Percentiles rank a stretch among this genome's conserved stretches.
Evolutionary conservation across 371 early-diverging fungal species (phyloP).

Genomic region (Mucor mucedo): DNA sequence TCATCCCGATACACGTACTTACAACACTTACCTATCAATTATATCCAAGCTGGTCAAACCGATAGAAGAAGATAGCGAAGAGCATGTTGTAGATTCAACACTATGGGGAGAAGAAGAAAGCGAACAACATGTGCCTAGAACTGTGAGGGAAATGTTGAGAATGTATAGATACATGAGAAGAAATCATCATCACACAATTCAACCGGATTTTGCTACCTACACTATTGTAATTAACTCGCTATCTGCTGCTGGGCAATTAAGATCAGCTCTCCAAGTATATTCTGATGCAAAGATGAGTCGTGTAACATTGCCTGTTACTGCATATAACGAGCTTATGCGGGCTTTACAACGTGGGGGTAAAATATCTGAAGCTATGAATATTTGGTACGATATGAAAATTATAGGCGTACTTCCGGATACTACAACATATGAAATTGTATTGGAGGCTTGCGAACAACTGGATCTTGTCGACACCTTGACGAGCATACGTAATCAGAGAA

Average conservation of each 20-base stretch:
- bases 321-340: conserved; percentile 39
- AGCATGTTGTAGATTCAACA: background rate
- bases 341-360: conserved; percentile 30
- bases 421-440: conserved; percentile 37
- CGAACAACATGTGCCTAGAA: conserved; percentile 4
- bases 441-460: conserved; percentile 47
- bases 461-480: conserved; percentile 37
- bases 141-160: conserved; percentile 26
- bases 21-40: conserved; percentile 39
- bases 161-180: conserved; percentile 37
- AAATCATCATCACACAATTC: conserved; percentile 8
- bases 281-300: conserved; percentile 36
- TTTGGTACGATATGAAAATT: conserved; percentile 52
- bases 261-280: conserved; percentile 43
- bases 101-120: conserved; percentile 10
- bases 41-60: conserved; percentile 26
- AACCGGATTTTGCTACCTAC: conserved; percentile 50
- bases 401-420: conserved; percentile 34
- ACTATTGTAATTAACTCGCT: conserved; percentile 43
- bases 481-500: conserved; percentile 39
- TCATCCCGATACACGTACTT: conserved; percentile 43
- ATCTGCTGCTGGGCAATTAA: conserved; percentile 23
- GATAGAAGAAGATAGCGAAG: background rate
- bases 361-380: conserved; percentile 45
- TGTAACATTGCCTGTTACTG: conserved; percentile 22